A percentile compares a stretch with the other conserved stretches of the same genome.
Evolutionary conservation across 108 stramenopile species (phyloP).

Genomic region (Skeletonema menzelii): DNA sequence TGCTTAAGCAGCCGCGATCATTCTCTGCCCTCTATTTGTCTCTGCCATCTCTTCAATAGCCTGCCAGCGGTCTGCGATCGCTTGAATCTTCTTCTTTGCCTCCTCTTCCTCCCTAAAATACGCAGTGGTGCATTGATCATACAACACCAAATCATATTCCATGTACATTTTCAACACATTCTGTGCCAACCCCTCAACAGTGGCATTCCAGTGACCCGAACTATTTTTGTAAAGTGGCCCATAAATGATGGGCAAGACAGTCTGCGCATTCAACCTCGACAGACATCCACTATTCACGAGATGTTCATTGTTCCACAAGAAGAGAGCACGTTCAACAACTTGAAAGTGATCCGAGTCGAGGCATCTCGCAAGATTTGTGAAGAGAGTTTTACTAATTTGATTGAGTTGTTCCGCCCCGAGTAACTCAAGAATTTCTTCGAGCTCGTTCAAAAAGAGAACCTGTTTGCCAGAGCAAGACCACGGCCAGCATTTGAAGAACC

Average conservation of each 20-base stretch:
- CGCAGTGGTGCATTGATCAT: conserved; percentile 86
- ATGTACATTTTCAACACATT: conserved; percentile 96
- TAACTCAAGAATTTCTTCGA: conserved; percentile 97
- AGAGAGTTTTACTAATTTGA: conserved; percentile 84
- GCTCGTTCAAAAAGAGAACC: conserved; percentile 96
- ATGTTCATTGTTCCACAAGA: conserved; percentile 98
- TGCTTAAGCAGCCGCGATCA: conserved; percentile 38
- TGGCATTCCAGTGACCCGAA: conserved; percentile 98
- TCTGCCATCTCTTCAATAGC: conserved; percentile 69
- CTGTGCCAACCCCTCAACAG: conserved; percentile 97
- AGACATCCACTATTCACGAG: conserved; percentile 91
- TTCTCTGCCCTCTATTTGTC: conserved; percentile 33
- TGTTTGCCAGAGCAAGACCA: conserved; percentile 94
- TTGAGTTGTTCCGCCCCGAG: conserved; percentile 89
- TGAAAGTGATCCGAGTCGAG: conserved; percentile 97
- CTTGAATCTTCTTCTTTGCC: conserved; percentile 80
- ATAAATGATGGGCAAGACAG: conserved; percentile 93
- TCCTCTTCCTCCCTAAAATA: conserved; percentile 90
- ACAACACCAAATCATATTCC: conserved; percentile 89
- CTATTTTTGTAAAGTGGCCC: conserved; percentile 93
- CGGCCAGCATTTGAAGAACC: conserved; percentile 98
- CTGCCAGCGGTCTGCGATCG: conserved; percentile 73
- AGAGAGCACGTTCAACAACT: conserved; percentile 95
- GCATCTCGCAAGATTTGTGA: conserved; percentile 90
- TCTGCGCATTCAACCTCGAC: conserved; percentile 83